Evolutionary conservation across 2,329 filamentous ascomycete genomes (phyloP).

Genomic region (Curvularia hawaiiensis): DNA sequence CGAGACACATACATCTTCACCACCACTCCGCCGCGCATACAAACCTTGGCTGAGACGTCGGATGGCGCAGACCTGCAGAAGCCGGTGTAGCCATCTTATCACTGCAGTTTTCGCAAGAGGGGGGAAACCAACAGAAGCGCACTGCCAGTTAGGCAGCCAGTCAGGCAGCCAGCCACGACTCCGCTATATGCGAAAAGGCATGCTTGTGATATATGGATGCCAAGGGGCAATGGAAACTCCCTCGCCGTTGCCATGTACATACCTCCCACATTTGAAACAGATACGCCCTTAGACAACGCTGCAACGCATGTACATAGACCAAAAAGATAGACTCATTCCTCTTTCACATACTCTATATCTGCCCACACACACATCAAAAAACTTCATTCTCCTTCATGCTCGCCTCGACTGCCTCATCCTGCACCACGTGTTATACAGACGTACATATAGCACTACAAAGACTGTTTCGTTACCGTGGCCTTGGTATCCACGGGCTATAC

Average conservation of each 20-base stretch:
- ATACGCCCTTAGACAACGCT: not conserved
- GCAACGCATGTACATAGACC: not conserved
- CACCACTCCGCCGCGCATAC: not conserved
- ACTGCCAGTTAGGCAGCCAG: not conserved
- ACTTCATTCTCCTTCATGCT: not conserved
- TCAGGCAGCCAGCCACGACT: not conserved
- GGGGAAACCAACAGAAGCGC: not conserved
- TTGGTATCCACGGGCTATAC: not conserved
- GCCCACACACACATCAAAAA: not conserved
- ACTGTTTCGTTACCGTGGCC: not conserved
- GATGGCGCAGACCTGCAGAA: not conserved
- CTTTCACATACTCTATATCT: not conserved
- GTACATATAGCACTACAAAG: not conserved
- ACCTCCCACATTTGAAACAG: not conserved
- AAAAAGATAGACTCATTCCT: not conserved
- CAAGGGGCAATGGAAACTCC: not conserved
- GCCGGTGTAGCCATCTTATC: not conserved
- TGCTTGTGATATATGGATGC: not conserved
- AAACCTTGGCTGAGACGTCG: not conserved
- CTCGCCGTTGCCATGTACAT: not conserved
- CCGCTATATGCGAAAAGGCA: not conserved
- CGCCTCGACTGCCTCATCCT: not conserved
- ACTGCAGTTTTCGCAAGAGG: not conserved
- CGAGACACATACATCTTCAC: not conserved
- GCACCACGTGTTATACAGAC: not conserved